Conservation (phyloP, 441 rosid genomes). For the Metrosideros polymorpha region DNA sequence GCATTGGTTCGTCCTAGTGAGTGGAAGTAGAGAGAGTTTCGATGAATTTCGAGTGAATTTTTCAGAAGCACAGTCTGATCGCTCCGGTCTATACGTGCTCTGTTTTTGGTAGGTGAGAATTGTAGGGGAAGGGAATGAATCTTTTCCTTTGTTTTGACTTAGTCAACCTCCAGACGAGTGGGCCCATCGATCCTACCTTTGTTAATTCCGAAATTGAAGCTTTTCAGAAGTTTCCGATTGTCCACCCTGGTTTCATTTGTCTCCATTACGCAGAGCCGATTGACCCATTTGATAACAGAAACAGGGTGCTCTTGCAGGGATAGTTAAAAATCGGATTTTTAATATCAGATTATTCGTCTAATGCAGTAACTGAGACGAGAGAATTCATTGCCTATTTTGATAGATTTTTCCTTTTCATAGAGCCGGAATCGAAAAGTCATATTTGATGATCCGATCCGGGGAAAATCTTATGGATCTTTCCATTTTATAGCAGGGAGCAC, state of each 20-base stretch:
- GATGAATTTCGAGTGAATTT: neutral
- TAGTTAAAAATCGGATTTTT: neutral
- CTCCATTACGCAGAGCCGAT: neutral
- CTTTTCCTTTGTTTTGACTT: neutral
- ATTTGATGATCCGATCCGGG: neutral
- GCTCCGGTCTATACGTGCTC: neutral
- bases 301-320: neutral
- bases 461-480: neutral
- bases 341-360: neutral
- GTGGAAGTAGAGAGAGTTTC: neutral
- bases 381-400: neutral
- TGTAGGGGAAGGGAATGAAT: neutral
- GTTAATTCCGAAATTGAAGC: neutral
- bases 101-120: neutral
- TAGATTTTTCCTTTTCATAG: neutral
- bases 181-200: neutral
- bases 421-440: neutral
- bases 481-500: conserved; percentile 8
- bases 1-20: neutral
- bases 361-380: neutral
- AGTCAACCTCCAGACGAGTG: neutral
- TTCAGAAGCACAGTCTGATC: neutral
- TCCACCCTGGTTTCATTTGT: neutral
- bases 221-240: neutral
- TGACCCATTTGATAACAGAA: neutral